Conservation (phyloP, 1,139 yeast species). For the Sugiyamaella xylanicola region DNA sequence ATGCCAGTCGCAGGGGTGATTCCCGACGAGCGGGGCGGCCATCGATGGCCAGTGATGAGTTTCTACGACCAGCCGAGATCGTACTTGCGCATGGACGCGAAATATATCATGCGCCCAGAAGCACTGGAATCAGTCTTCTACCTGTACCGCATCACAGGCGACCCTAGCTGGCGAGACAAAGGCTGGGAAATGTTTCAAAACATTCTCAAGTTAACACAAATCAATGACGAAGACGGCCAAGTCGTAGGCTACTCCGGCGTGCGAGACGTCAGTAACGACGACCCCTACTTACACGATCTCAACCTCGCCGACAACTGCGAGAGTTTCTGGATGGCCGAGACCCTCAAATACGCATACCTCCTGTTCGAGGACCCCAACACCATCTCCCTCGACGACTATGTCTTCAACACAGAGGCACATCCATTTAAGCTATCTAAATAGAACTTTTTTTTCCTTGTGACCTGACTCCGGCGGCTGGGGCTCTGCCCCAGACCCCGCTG, state of each 20-base stretch:
- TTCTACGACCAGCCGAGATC: constrained; percentile 43
- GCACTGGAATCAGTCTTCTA: constrained; percentile 75
- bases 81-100: constrained; percentile 46
- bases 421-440: constrained; percentile 48
- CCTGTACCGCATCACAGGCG: constrained; percentile 75
- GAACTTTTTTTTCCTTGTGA: not conserved
- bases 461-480: constrained; percentile 6
- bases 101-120: constrained; percentile 69
- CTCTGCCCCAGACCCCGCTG: not conserved
- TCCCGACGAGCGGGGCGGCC: constrained; percentile 27
- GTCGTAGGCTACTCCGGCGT: constrained; percentile 51
- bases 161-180: constrained; percentile 64
- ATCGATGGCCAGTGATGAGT: constrained; percentile 39
- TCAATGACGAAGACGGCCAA: constrained; percentile 45
- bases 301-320: constrained; percentile 53
- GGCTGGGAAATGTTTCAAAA: constrained; percentile 68
- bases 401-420: constrained; percentile 81
- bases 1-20: constrained; percentile 2
- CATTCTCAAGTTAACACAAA: constrained; percentile 43
- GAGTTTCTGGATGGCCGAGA: constrained; percentile 80
- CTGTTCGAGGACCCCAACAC: constrained; percentile 63
- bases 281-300: constrained; percentile 16
- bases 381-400: constrained; percentile 67
- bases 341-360: constrained; percentile 71
- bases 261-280: constrained; percentile 52